These are phyloP conservation scores for Neurospora africana DNA, from an alignment of 495 filamentous ascomycete genomes.

Conservation along the genomic window DNA sequence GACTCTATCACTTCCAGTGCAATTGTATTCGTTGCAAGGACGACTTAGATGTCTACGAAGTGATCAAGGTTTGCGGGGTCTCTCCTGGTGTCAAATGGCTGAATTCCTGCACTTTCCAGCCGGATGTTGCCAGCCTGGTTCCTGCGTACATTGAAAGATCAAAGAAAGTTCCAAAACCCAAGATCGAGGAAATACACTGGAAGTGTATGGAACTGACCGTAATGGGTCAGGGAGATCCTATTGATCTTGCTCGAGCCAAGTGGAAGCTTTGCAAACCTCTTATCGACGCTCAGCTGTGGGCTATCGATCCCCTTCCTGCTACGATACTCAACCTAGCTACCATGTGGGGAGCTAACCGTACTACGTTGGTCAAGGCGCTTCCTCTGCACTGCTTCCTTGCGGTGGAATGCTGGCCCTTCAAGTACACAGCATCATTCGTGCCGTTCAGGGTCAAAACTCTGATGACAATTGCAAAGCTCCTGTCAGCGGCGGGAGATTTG, in stretches of 20 bases:
- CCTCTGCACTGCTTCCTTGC: conserved; percentile 28
- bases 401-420: conserved; percentile 26
- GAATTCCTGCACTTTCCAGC: background rate
- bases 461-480: conserved; percentile 27
- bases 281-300: conserved; percentile 26
- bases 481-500: conserved; percentile 21
- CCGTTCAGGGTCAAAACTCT: conserved; percentile 26
- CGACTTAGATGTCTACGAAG: conserved; percentile 36
- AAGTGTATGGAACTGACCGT: conserved; percentile 3
- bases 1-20: conserved; percentile 35
- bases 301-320: conserved; percentile 27
- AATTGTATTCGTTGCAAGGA: conserved; percentile 29
- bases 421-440: conserved; percentile 26
- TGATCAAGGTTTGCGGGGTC: conserved; percentile 3
- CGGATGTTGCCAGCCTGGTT: conserved; percentile 13
- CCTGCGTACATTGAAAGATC: conserved; percentile 19
- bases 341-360: conserved; percentile 15
- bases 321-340: conserved; percentile 16
- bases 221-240: conserved; percentile 2
- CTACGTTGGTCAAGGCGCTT: conserved; percentile 22
- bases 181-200: conserved; percentile 17
- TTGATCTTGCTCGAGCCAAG: conserved; percentile 9
- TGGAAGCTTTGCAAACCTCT: conserved; percentile 30
- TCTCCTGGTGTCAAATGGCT: background rate
- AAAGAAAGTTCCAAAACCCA: conserved; percentile 1